Evolutionary conservation across 2,329 filamentous ascomycete genomes (phyloP).

Genomic region (Diatrype stigma): DNA sequence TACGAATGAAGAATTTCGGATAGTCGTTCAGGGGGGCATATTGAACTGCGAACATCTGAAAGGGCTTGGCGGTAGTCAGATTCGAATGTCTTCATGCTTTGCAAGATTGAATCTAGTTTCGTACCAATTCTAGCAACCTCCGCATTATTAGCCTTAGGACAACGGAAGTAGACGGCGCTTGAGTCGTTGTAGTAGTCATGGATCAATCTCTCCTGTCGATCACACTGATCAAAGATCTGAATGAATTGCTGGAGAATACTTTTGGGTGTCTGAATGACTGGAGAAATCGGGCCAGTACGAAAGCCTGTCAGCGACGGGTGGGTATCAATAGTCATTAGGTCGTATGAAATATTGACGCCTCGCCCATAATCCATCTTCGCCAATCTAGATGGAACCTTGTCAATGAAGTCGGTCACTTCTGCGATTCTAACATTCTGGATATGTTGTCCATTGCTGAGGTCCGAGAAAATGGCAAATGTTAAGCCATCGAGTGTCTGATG

Average conservation of each 20-base stretch:
- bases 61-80: background rate
- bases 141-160: background rate
- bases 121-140: background rate
- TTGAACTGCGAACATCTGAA: background rate
- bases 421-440: background rate
- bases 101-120: background rate
- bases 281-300: background rate
- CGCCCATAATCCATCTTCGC: background rate
- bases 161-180: background rate
- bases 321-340: background rate
- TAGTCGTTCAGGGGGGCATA: background rate
- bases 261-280: background rate
- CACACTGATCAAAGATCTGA: constrained; percentile 1
- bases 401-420: background rate
- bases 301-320: background rate
- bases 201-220: background rate
- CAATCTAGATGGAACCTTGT: background rate
- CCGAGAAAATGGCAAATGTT: constrained; percentile 2
- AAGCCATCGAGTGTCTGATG: background rate
- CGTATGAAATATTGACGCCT: background rate
- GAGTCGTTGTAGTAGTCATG: background rate
- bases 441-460: background rate
- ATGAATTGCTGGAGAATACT: background rate
- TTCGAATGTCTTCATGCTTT: background rate
- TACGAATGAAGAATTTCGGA: background rate